Base-by-base conservation (phyloP, 2,329 filamentous ascomycete genomes). In the Phaeosphaeriaceae sp. region DNA sequence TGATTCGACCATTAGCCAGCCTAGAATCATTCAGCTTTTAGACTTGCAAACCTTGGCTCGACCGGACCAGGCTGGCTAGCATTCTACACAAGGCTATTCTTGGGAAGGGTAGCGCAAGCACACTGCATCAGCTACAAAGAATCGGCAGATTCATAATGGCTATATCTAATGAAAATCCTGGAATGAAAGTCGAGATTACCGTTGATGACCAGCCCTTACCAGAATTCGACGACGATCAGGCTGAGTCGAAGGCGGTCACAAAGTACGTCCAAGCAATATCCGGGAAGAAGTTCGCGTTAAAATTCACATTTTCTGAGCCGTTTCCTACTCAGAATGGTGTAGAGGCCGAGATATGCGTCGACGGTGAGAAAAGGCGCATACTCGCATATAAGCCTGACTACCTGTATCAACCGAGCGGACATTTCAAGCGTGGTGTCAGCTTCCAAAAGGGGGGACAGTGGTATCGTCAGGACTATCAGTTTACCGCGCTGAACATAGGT, bases 201-300 rank as follows among this genome's bases (percentile, higher is more conserved):
- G 50, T 58, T 18, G 15, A 50, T 13, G 41, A 20, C 1, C 6
- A 23, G 23, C 41, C 52, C 3, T 32, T 58, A 3, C 29, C 15
- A 26, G 57, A 60, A 32, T 56, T 58, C 21, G 46, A 56, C 9
- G 50, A 58, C 16, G 40, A 32, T 2, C 42, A 54, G 3, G 29
- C 40, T 4, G 3, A 41, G 15, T 34, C 29, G 1, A 43, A 48
- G 1, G 15, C 34, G 12, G 15, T 47, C 5, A 51, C 47, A 3
- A 54, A 48, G 40, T 56, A 56, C 33, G 23, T 54, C 4, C 52
- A 54, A 18, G 52, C 49, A 9, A 30, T 37, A 21, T 42, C 46
- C 6, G 49, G 36, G 1, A 29, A 40, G 4, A 18, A 45, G 2
- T 53, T 58, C 16, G 28, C 23, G 4, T 20, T 56, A 8, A 43